Evolutionary conservation across 2,329 filamentous ascomycete species (phyloP).

Genomic region (Aspergillus chevalieri): DNA sequence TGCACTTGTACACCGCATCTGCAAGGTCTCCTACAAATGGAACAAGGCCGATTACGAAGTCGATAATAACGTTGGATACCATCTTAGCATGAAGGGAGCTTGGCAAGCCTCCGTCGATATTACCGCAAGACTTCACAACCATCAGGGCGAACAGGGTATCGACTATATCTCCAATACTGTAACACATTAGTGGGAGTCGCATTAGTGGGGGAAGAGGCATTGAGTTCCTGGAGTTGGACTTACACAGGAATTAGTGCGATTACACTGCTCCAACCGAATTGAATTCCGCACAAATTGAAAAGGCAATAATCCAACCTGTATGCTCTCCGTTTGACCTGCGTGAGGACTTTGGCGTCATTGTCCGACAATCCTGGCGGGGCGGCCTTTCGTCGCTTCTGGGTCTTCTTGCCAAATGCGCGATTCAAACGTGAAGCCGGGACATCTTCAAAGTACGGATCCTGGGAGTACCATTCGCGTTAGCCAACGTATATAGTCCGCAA

Average conservation of each 20-base stretch:
- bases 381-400: conserved; percentile 79
- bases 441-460: conserved; percentile 89
- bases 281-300: conserved; percentile 72
- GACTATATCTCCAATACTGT: conserved; percentile 65
- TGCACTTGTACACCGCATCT: conserved; percentile 44
- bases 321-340: conserved; percentile 75
- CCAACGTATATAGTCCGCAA: neutral
- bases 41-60: conserved; percentile 45
- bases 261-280: conserved; percentile 83
- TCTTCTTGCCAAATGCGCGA: conserved; percentile 61
- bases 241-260: conserved; percentile 78
- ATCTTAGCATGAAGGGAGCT: conserved; percentile 58
- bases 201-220: neutral
- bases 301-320: conserved; percentile 80
- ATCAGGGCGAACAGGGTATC: conserved; percentile 70
- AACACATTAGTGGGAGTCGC: neutral
- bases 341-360: conserved; percentile 76
- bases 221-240: conserved; percentile 35
- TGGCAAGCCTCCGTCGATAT: conserved; percentile 68
- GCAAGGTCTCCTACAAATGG: conserved; percentile 47
- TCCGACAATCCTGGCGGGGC: conserved; percentile 74
- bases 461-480: conserved; percentile 4
- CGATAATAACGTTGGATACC: conserved; percentile 66
- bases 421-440: conserved; percentile 67
- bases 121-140: conserved; percentile 65